These are phyloP conservation scores for Orychophragmus violaceus DNA, from an alignment of 345 rosid species.

Conservation along the genomic window DNA sequence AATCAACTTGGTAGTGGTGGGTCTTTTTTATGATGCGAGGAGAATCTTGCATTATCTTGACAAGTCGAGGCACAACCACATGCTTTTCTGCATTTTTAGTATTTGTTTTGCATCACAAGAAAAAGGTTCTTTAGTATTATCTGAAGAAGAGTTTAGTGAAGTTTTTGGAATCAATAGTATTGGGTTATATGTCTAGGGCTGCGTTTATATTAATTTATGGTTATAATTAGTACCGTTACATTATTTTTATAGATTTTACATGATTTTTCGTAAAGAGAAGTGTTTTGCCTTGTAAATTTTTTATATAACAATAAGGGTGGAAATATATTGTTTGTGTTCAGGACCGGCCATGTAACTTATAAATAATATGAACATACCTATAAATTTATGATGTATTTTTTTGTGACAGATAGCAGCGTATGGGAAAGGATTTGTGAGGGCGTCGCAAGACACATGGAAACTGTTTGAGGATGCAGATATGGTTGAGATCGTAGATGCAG, in stretches of 20 bases:
- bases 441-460: constrained; percentile 89
- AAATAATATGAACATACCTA: no score
- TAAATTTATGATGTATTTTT: no score
- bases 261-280: no score
- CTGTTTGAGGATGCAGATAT: constrained; percentile 55
- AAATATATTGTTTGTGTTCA: no score
- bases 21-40: constrained; percentile 11
- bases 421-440: constrained; percentile 88
- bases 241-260: no score
- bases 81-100: constrained; percentile 15
- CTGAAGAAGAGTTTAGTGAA: neutral
- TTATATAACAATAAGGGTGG: no score
- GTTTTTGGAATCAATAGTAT: constrained; percentile 13
- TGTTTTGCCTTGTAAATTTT: no score
- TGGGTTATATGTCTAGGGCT: neutral
- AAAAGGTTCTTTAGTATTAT: neutral
- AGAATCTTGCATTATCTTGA: constrained; percentile 19
- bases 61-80: constrained; percentile 19
- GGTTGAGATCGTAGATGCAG: constrained; percentile 64
- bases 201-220: neutral
- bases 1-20: constrained; percentile 16
- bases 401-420: constrained; percentile 78
- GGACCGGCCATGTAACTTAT: no score
- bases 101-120: neutral
- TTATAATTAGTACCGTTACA: no score